phyloP scores from a whole-genome alignment of 2,329 filamentous ascomycete genomes.

The Aspergillus fumigatiaffinis region DNA sequence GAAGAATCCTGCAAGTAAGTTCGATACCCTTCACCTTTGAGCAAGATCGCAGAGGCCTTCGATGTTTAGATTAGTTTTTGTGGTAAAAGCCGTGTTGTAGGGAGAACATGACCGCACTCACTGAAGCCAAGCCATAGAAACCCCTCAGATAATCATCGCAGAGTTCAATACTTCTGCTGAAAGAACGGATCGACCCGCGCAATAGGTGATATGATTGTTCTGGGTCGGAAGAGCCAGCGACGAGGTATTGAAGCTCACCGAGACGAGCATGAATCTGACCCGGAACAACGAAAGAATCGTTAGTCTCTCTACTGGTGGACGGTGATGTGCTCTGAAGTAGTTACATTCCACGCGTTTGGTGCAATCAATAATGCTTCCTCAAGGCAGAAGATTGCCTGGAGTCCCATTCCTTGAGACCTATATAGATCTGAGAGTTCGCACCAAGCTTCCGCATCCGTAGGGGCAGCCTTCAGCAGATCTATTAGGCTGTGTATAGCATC shows the following conservation, averaged over 20 bases:
- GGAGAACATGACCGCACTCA: slow-evolving; percentile 37
- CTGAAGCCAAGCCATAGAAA: slow-evolving; percentile 84
- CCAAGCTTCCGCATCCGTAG: slow-evolving; percentile 92
- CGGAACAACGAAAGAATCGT: slow-evolving; percentile 2
- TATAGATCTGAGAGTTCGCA: slow-evolving; percentile 87
- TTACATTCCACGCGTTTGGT: slow-evolving; percentile 93
- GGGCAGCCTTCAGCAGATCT: slow-evolving; percentile 73
- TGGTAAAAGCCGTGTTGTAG: not conserved
- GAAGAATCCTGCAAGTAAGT: slow-evolving; percentile 2
- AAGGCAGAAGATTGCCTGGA: slow-evolving; percentile 80
- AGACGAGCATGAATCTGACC: slow-evolving; percentile 75
- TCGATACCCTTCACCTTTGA: slow-evolving; percentile 12
- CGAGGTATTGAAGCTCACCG: slow-evolving; percentile 77
- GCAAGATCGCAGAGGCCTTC: slow-evolving; percentile 27
- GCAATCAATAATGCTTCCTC: slow-evolving; percentile 85
- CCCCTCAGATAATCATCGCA: slow-evolving; percentile 90
- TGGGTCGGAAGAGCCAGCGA: slow-evolving; percentile 38
- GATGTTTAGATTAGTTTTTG: not conserved
- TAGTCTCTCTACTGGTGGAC: not conserved
- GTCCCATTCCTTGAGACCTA: slow-evolving; percentile 69
- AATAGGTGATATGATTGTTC: slow-evolving; percentile 49
- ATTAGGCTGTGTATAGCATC: slow-evolving; percentile 74
- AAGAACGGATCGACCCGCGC: slow-evolving; percentile 73
- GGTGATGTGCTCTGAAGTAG: slow-evolving; percentile 25
- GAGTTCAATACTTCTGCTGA: slow-evolving; percentile 85